phyloP scores from a whole-genome alignment of 352 stramenopile species.

The Globisporangium barbulae region DNA sequence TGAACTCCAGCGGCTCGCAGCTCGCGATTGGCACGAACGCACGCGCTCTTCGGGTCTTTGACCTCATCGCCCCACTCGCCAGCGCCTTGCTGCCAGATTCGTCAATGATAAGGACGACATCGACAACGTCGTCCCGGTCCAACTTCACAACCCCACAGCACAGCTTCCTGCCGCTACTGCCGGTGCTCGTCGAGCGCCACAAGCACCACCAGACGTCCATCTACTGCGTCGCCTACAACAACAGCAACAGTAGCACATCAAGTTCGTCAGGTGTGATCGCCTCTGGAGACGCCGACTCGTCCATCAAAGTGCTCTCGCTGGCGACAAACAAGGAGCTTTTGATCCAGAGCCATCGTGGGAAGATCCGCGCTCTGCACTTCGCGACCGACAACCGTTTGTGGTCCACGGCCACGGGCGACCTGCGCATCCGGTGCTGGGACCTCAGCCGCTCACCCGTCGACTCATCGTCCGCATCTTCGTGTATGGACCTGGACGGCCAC shows the following conservation, averaged over 20 bases:
- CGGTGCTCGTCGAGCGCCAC: conserved; percentile 49
- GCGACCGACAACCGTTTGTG: conserved; percentile 30
- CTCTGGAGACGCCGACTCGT: conserved; percentile 53
- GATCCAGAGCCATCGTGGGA: conserved; percentile 38
- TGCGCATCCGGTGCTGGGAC: conserved; percentile 56
- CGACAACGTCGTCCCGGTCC: background rate
- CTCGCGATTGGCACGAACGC: conserved; percentile 67
- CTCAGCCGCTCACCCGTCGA: conserved; percentile 19
- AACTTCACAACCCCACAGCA: background rate
- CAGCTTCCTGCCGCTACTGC: conserved; percentile 44
- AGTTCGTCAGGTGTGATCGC: conserved; percentile 29
- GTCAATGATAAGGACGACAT: background rate
- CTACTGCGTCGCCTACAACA: conserved; percentile 53
- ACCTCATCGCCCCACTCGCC: conserved; percentile 23
- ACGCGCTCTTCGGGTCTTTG: conserved; percentile 50
- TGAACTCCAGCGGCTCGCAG: conserved; percentile 31
- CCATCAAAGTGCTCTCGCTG: conserved; percentile 52
- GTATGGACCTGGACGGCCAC: conserved; percentile 52
- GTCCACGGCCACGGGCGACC: conserved; percentile 37
- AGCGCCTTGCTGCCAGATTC: background rate
- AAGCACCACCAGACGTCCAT: conserved; percentile 58
- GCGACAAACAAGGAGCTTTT: conserved; percentile 22
- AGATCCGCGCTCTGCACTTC: conserved; percentile 53
- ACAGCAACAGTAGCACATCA: conserved; percentile 1
- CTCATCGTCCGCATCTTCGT: background rate